These are phyloP conservation scores for Cystobasidium sp. DNA, from an alignment of 1,284 basidiomycete genomes.

Conservation along the genomic window DNA sequence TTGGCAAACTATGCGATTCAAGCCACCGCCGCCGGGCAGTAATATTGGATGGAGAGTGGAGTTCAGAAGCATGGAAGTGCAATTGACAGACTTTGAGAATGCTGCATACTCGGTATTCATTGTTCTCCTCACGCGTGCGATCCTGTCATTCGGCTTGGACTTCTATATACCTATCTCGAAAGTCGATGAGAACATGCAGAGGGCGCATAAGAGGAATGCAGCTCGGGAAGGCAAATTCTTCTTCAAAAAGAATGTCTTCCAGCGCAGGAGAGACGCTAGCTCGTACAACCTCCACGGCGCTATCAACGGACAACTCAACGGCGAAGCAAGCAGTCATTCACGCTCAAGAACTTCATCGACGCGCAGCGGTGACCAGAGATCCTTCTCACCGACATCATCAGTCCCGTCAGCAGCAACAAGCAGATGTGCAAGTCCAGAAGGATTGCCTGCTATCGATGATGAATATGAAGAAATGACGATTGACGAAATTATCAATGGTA, in stretches of 20 bases:
- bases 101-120: constrained; percentile 95
- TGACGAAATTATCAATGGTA: constrained; percentile 92
- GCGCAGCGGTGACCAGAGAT: constrained; percentile 18
- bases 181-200: constrained; percentile 95
- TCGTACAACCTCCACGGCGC: constrained; percentile 15
- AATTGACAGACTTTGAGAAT: constrained; percentile 98
- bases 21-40: constrained; percentile 90
- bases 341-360: constrained; percentile 22
- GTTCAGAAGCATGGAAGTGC: constrained; percentile 98
- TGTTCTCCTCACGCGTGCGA: constrained; percentile 89
- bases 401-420: constrained; percentile 29
- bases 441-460: constrained; percentile 61
- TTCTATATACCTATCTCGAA: constrained; percentile 97
- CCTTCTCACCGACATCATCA: constrained; percentile 26
- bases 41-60: constrained; percentile 97
- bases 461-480: constrained; percentile 92
- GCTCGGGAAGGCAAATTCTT: constrained; percentile 75
- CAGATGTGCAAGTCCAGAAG: constrained; percentile 41
- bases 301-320: constrained; percentile 12
- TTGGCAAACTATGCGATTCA: constrained; percentile 99
- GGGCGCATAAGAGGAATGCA: constrained; percentile 84
- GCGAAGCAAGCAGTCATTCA: constrained; percentile 19
- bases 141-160: constrained; percentile 87
- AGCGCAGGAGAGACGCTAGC: constrained; percentile 27
- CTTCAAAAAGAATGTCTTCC: constrained; percentile 86